Evolutionary conservation across 1,139 yeast species (phyloP).

Genomic region (Diutina scorzettiae): DNA sequence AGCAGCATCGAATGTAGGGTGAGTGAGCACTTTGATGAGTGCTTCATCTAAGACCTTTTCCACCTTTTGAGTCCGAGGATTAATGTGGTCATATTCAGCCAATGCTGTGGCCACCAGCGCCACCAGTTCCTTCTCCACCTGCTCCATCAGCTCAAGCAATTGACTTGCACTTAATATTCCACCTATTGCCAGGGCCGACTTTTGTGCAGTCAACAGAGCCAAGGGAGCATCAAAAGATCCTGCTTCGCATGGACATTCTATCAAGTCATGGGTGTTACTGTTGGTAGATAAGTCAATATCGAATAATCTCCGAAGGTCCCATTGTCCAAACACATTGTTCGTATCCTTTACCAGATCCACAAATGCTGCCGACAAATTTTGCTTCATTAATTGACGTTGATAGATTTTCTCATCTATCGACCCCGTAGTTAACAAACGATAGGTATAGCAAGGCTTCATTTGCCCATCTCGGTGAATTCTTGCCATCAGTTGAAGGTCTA

Average conservation of each 20-base stretch:
- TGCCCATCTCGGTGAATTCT: constrained; percentile 94
- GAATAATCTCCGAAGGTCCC: constrained; percentile 68
- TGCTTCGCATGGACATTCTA: constrained; percentile 52
- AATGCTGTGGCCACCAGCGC: background rate
- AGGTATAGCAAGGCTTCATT: constrained; percentile 61
- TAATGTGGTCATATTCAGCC: background rate
- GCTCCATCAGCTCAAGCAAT: background rate
- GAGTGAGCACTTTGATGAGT: background rate
- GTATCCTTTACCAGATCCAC: constrained; percentile 38
- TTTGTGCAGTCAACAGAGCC: background rate
- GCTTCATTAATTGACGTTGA: constrained; percentile 86
- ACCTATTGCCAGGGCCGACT: background rate
- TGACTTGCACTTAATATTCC: background rate
- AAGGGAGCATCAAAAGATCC: background rate
- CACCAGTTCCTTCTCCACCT: background rate
- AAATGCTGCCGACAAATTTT: constrained; percentile 66
- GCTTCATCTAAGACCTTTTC: background rate
- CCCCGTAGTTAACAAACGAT: constrained; percentile 77
- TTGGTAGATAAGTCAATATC: constrained; percentile 34
- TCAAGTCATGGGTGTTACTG: constrained; percentile 75
- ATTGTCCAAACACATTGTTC: constrained; percentile 40
- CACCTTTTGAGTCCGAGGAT: background rate
- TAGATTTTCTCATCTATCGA: constrained; percentile 90
- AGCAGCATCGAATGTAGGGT: background rate
- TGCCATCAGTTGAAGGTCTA: constrained; percentile 93